Evolutionary conservation across 495 filamentous ascomycete genomes (phyloP).

Genomic region (Antarctomyces pellizariae): DNA sequence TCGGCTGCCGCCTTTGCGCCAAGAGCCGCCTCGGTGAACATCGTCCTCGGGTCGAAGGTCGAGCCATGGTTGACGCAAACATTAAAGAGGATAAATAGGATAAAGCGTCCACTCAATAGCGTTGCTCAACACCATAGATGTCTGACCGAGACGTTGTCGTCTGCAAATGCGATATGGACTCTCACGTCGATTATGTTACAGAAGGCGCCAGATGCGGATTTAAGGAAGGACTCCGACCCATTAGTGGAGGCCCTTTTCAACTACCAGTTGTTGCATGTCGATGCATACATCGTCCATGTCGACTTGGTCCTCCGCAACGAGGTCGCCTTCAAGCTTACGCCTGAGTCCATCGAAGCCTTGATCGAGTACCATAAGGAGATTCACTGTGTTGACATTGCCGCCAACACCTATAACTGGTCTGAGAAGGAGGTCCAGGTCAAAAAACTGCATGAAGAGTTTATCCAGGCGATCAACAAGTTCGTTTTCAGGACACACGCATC

Average conservation of each 20-base stretch:
- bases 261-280: slow-evolving; percentile 82
- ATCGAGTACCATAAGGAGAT: slow-evolving; percentile 96
- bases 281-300: slow-evolving; percentile 97
- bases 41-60: slow-evolving; percentile 82
- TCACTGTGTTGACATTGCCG: slow-evolving; percentile 75
- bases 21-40: slow-evolving; percentile 69
- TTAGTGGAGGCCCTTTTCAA: slow-evolving; percentile 81
- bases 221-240: slow-evolving; percentile 67
- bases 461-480: slow-evolving; percentile 93
- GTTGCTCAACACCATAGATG: slow-evolving; percentile 92
- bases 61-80: slow-evolving; percentile 96
- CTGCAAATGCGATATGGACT: slow-evolving; percentile 83
- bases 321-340: slow-evolving; percentile 96
- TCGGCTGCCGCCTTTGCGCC: slow-evolving; percentile 95
- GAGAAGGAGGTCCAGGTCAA: slow-evolving; percentile 93
- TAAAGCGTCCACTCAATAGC: slow-evolving; percentile 96
- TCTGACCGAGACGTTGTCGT: slow-evolving; percentile 87
- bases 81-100: slow-evolving; percentile 86
- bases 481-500: slow-evolving; percentile 79
- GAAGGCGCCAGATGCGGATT: slow-evolving; percentile 72
- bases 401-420: slow-evolving; percentile 83
- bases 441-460: slow-evolving; percentile 93
- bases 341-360: slow-evolving; percentile 83
- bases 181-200: slow-evolving; percentile 82
- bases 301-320: slow-evolving; percentile 97